Conservation (phyloP, 2,329 filamentous ascomycete species). For the Cladosporium colombiae region DNA sequence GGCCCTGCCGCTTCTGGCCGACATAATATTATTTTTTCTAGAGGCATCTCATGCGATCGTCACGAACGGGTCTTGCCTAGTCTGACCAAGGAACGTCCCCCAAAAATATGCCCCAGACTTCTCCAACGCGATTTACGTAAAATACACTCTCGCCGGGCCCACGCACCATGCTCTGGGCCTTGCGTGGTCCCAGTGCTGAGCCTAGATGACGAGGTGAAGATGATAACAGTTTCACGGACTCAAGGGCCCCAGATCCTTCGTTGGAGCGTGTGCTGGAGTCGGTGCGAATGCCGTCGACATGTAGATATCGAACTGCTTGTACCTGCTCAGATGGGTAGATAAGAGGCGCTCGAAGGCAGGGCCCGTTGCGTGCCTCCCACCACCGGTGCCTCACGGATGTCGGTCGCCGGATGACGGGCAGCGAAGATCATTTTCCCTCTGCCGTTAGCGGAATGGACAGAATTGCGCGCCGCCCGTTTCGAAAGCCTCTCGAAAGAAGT, state of each 20-base stretch:
- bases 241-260: conserved; percentile 7
- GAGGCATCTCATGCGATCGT: neutral
- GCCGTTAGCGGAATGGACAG: neutral
- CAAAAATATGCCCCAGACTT: conserved; percentile 3
- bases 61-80: conserved; percentile 1
- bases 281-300: neutral
- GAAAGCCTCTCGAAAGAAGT: neutral
- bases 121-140: conserved; percentile 18
- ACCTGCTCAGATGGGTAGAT: conserved; percentile 12
- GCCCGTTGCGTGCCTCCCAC: conserved; percentile 4
- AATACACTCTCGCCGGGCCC: neutral
- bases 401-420: conserved; percentile 11
- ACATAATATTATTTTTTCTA: neutral
- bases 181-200: conserved; percentile 8
- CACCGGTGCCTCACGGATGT: conserved; percentile 5
- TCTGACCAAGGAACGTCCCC: neutral
- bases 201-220: conserved; percentile 5
- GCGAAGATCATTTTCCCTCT: conserved; percentile 4
- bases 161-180: conserved; percentile 17
- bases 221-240: conserved; percentile 12
- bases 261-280: neutral
- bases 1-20: conserved; percentile 3
- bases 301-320: conserved; percentile 4
- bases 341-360: conserved; percentile 1
- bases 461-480: neutral